These are phyloP conservation scores for Exophiala spinifera DNA, from an alignment of 2,329 filamentous ascomycete genomes.

Conservation along the genomic window DNA sequence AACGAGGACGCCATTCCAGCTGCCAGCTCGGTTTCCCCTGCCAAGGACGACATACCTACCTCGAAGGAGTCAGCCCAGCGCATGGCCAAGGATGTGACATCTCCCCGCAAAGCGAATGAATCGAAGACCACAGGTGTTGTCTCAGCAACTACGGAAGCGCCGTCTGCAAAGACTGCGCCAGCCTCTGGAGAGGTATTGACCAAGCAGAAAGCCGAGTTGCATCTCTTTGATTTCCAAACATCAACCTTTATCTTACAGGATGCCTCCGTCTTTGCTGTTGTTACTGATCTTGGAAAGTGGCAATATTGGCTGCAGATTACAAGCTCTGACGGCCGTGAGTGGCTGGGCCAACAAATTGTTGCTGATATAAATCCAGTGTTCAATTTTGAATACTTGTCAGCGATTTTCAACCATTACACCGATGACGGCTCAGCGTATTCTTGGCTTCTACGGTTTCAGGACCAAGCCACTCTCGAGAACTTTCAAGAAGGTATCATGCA, in stretches of 20 bases:
- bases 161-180: constrained; percentile 61
- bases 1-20: constrained; percentile 59
- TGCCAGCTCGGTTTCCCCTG: constrained; percentile 56
- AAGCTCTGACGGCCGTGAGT: constrained; percentile 67
- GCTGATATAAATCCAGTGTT: constrained; percentile 97
- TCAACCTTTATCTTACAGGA: constrained; percentile 84
- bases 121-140: constrained; percentile 34
- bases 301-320: constrained; percentile 91
- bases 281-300: constrained; percentile 86
- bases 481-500: constrained; percentile 96
- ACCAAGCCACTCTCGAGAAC: constrained; percentile 72
- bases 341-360: constrained; percentile 80
- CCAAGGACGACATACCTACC: constrained; percentile 38
- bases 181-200: constrained; percentile 69
- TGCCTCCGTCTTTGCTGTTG: constrained; percentile 68
- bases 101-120: constrained; percentile 39
- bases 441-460: constrained; percentile 89
- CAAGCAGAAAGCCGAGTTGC: constrained; percentile 76
- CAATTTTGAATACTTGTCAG: constrained; percentile 98
- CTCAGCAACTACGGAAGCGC: constrained; percentile 55
- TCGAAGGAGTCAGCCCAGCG: constrained; percentile 42
- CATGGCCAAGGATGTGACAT: constrained; percentile 46
- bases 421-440: constrained; percentile 87
- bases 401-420: constrained; percentile 97
- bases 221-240: constrained; percentile 86